A percentile compares a stretch with the other conserved stretches of the same genome.
Evolutionary conservation across 495 filamentous ascomycete genomes (phyloP).

Genomic region (Rhypophila decipiens): DNA sequence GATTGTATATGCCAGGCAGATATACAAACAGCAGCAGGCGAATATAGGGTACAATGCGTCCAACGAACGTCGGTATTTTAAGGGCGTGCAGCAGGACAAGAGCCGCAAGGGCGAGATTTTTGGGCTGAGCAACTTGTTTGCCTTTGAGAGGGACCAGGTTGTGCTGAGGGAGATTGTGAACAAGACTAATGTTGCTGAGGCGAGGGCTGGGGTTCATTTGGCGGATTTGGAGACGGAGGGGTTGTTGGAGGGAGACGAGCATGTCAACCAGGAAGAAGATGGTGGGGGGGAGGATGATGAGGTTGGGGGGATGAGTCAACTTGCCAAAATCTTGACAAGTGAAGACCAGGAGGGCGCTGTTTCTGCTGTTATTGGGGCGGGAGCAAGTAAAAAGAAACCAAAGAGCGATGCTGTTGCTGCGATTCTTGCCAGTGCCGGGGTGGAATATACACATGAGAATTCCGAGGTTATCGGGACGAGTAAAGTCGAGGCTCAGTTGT

Average conservation of each 20-base stretch:
- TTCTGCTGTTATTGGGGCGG: neutral
- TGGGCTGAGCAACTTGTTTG: conserved; percentile 80
- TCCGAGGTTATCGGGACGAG: conserved; percentile 90
- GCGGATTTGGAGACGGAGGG: conserved; percentile 36
- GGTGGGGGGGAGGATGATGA: conserved; percentile 36
- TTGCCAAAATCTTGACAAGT: conserved; percentile 63
- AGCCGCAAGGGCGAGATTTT: conserved; percentile 88
- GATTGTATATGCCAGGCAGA: conserved; percentile 93
- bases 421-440: conserved; percentile 81
- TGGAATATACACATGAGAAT: conserved; percentile 95
- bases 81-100: conserved; percentile 79
- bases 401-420: conserved; percentile 76
- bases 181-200: conserved; percentile 95
- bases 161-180: conserved; percentile 90
- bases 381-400: conserved; percentile 22
- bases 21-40: conserved; percentile 98
- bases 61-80: conserved; percentile 90
- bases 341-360: conserved; percentile 35
- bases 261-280: conserved; percentile 39
- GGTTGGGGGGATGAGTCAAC: conserved; percentile 66
- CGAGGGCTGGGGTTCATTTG: conserved; percentile 75
- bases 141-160: conserved; percentile 70
- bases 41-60: conserved; percentile 96
- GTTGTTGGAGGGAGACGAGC: conserved; percentile 52
- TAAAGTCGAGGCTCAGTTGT: conserved; percentile 73